Conservation (phyloP, 345 rosid species). For the Gossypium ekmanianum region DNA sequence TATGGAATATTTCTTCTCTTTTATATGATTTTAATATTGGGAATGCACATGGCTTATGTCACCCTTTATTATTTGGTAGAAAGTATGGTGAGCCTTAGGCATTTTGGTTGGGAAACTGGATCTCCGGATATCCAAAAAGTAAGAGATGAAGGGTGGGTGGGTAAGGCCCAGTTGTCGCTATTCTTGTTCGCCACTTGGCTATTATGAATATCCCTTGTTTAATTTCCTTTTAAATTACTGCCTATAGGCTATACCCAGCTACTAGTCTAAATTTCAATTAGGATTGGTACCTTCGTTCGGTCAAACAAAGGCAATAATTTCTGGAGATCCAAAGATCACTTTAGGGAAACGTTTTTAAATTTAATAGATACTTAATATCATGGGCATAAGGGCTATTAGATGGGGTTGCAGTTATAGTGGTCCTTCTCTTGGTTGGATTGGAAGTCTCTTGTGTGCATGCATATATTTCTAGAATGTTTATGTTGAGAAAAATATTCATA, state of each 20-base stretch:
- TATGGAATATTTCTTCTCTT: no score
- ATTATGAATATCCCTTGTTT: background rate
- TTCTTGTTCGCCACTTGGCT: slow-evolving; percentile 31
- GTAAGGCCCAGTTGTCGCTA: slow-evolving; percentile 43
- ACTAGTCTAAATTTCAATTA: no score
- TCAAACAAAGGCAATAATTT: no score
- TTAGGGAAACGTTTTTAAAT: background rate
- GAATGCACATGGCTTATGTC: no score
- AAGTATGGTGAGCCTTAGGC: background rate
- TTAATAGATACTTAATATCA: no score
- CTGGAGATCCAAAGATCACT: background rate
- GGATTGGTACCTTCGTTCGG: no score
- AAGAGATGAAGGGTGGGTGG: slow-evolving; percentile 18
- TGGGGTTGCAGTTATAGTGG: background rate
- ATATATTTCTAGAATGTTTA: background rate
- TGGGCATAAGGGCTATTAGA: background rate
- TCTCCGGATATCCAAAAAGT: background rate
- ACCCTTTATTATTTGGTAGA: background rate
- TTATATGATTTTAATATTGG: no score
- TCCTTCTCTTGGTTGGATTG: background rate
- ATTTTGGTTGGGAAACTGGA: background rate
- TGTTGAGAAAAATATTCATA: background rate
- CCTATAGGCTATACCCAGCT: background rate
- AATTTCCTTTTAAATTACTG: background rate
- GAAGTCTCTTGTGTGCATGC: background rate